Conservation (phyloP, 2,329 filamentous ascomycete species). For the Curvularia hawaiiensis region DNA sequence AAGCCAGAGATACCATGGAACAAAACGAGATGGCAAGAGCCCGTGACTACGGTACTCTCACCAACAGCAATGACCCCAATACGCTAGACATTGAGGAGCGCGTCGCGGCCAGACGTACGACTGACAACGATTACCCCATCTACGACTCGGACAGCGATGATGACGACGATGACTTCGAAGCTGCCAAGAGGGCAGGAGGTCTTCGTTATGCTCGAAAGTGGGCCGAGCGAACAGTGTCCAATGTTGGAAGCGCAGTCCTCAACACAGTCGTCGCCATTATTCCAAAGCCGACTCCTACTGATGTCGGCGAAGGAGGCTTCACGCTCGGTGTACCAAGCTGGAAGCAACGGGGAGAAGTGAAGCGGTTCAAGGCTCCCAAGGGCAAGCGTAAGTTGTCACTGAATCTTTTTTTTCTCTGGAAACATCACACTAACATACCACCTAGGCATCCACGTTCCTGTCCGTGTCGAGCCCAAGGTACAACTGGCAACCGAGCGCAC, state of each 20-base stretch:
- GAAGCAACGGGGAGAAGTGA: slow-evolving; percentile 48
- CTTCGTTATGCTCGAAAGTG: slow-evolving; percentile 72
- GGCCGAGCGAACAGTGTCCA: slow-evolving; percentile 56
- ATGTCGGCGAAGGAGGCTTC: slow-evolving; percentile 49
- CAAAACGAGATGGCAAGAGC: slow-evolving; percentile 56
- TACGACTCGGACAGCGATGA: slow-evolving; percentile 93
- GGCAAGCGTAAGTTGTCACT: slow-evolving; percentile 62
- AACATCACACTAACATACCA: slow-evolving; percentile 12
- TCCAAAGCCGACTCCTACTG: slow-evolving; percentile 49
- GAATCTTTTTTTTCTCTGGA: not conserved
- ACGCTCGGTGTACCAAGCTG: slow-evolving; percentile 52
- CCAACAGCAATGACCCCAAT: slow-evolving; percentile 47
- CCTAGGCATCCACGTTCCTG: slow-evolving; percentile 85
- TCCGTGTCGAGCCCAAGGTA: slow-evolving; percentile 96
- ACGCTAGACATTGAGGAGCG: slow-evolving; percentile 81
- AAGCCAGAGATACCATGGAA: slow-evolving; percentile 56
- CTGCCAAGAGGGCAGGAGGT: slow-evolving; percentile 76
- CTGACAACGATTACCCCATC: slow-evolving; percentile 76
- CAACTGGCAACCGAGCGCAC: slow-evolving; percentile 96
- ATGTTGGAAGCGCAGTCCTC: slow-evolving; percentile 46
- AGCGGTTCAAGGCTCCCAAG: slow-evolving; percentile 71
- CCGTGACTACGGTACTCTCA: slow-evolving; percentile 54
- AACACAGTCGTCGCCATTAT: slow-evolving; percentile 40
- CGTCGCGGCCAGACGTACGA: slow-evolving; percentile 65
- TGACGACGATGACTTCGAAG: slow-evolving; percentile 75